Conservation (phyloP, 495 filamentous ascomycete species). For the Trichoderma erinaceum region DNA sequence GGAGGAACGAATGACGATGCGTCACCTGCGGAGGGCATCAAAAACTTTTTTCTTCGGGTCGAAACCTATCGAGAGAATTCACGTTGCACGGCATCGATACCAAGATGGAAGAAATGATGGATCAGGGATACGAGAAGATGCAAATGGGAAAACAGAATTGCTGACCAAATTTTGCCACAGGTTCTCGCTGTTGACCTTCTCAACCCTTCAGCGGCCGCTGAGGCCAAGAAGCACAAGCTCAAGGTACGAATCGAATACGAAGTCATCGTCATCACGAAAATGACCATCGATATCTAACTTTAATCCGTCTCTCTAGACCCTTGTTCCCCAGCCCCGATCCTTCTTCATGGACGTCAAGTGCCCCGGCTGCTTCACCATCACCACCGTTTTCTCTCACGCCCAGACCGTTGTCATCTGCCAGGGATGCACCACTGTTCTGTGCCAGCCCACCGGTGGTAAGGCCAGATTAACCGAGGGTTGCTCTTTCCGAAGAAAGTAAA, state of each 20-base stretch:
- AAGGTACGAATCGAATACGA: slow-evolving; percentile 64
- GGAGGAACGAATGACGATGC: background rate
- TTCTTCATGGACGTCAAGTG: slow-evolving; percentile 99
- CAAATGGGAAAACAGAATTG: slow-evolving; percentile 19
- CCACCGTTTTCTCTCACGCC: slow-evolving; percentile 99
- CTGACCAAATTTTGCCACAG: slow-evolving; percentile 49
- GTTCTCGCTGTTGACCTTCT: slow-evolving; percentile 99
- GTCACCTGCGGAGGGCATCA: slow-evolving; percentile 15
- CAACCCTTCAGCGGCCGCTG: slow-evolving; percentile 90
- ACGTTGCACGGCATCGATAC: slow-evolving; percentile 10
- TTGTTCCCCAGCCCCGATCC: slow-evolving; percentile 91
- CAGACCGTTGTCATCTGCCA: slow-evolving; percentile 99
- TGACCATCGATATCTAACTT: slow-evolving; percentile 4
- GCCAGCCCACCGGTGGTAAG: slow-evolving; percentile 97
- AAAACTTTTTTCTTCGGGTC: background rate
- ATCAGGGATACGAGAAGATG: background rate
- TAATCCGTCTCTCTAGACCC: slow-evolving; percentile 48
- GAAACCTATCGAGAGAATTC: background rate
- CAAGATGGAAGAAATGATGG: background rate
- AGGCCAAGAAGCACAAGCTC: slow-evolving; percentile 99
- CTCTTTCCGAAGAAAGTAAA: slow-evolving; percentile 99
- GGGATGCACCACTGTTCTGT: slow-evolving; percentile 93
- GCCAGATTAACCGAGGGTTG: slow-evolving; percentile 96
- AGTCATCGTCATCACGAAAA: background rate
- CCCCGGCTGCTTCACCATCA: slow-evolving; percentile 99